These are phyloP conservation scores for Colletotrichum spinosum DNA, from an alignment of 2,329 filamentous ascomycete species.

Conservation along the genomic window DNA sequence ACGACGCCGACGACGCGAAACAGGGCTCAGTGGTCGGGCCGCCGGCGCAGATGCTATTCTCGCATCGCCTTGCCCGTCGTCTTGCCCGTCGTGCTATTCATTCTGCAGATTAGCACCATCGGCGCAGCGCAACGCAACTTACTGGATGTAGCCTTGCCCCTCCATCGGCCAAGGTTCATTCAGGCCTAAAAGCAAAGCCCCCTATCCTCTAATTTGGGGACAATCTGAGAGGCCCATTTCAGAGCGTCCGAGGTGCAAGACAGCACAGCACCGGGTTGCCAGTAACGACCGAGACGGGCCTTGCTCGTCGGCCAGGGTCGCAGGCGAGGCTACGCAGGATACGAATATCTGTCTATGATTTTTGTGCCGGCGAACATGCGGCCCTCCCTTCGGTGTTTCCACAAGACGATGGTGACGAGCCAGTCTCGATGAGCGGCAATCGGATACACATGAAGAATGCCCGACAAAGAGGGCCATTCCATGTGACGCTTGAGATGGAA, in stretches of 20 bases:
- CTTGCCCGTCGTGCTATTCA: constrained; percentile 13
- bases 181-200: constrained; percentile 10
- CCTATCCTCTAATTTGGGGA: neutral
- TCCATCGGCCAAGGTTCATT: neutral
- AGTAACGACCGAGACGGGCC: neutral
- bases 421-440: too few species aligned
- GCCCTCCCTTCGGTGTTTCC: too few species aligned
- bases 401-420: too few species aligned
- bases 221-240: constrained; percentile 4
- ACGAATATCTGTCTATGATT: too few species aligned
- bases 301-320: neutral
- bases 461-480: too few species aligned
- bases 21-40: constrained; percentile 18
- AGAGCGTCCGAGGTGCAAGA: constrained; percentile 7
- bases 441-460: too few species aligned
- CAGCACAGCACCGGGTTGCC: neutral
- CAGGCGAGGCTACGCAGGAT: too few species aligned
- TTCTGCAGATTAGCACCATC: constrained; percentile 14
- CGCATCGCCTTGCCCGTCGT: constrained; percentile 20
- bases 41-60: constrained; percentile 27
- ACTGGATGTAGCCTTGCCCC: constrained; percentile 9
- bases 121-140: constrained; percentile 13
- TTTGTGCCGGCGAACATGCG: too few species aligned
- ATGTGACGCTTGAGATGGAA: constrained; percentile 22
- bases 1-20: neutral